Conservation (phyloP, 305 asterid genomes). For the Euphrasia arctica region DNA sequence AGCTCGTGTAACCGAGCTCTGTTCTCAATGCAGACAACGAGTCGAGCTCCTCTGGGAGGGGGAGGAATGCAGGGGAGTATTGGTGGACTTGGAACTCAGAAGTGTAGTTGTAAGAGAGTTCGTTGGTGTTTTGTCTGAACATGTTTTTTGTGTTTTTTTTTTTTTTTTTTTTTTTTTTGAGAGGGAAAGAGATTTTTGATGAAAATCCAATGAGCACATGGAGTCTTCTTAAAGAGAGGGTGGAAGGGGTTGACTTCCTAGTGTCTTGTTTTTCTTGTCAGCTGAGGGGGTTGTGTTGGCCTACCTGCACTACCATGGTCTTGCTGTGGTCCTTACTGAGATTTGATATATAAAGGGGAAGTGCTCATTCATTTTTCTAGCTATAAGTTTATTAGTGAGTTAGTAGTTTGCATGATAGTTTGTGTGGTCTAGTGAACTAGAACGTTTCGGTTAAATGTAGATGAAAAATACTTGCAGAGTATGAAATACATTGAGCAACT, state of each 20-base stretch:
- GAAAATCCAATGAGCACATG: slow-evolving; percentile 6
- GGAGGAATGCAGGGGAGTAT: slow-evolving; percentile 15
- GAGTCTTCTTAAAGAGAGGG: slow-evolving; percentile 8
- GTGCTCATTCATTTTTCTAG: slow-evolving; percentile 2
- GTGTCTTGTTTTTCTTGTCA: not conserved
- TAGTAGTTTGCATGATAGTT: no score
- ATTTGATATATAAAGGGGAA: not conserved
- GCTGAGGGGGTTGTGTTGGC: not conserved
- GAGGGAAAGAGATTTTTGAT: not conserved
- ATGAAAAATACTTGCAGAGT: no score
- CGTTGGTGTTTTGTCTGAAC: slow-evolving; percentile 44
- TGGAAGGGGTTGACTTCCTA: slow-evolving; percentile 4
- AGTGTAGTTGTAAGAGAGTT: slow-evolving; percentile 36
- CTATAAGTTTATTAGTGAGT: slow-evolving; percentile 11
- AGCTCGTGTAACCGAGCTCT: slow-evolving; percentile 50
- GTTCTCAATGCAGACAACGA: slow-evolving; percentile 46
- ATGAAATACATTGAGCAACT: no score
- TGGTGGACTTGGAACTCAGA: slow-evolving; percentile 29
- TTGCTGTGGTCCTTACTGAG: not conserved
- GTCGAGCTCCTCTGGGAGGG: slow-evolving; percentile 53
- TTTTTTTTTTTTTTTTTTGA: not conserved
- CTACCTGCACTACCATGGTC: not conserved
- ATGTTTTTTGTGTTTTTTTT: slow-evolving; percentile 36
- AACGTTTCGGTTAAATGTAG: no score
- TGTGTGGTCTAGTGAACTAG: no score